A percentile compares a stretch with the other conserved stretches of the same genome.
Evolutionary conservation across 179 eudicot species (phyloP).

Genomic region (Spinacia oleracea): DNA sequence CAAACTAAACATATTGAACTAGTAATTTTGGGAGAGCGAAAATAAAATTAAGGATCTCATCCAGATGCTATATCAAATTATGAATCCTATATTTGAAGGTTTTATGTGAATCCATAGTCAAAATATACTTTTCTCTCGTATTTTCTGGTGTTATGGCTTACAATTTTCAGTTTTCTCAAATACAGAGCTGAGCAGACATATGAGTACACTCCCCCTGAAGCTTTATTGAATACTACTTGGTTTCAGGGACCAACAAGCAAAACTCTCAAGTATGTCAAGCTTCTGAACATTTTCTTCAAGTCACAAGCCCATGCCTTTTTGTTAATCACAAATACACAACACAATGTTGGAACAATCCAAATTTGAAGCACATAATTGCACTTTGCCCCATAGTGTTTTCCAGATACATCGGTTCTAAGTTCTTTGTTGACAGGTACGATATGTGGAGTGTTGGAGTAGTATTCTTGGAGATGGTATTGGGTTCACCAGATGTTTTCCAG

Average conservation of each 20-base stretch:
- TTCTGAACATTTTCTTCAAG: neutral
- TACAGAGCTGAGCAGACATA: slow-evolving; percentile 89
- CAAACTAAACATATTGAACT: neutral
- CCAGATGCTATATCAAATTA: neutral
- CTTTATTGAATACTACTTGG: slow-evolving; percentile 86
- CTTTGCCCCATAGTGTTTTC: neutral
- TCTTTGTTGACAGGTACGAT: slow-evolving; percentile 65
- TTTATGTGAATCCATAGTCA: neutral
- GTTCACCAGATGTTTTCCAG: slow-evolving; percentile 95
- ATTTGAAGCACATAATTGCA: neutral
- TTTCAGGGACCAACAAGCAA: slow-evolving; percentile 62
- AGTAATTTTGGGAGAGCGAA: neutral
- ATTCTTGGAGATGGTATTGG: slow-evolving; percentile 79
- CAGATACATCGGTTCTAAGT: neutral
- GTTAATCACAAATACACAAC: neutral
- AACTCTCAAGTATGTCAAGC: slow-evolving; percentile 60
- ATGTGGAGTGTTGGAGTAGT: slow-evolving; percentile 99
- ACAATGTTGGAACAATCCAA: neutral
- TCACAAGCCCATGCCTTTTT: neutral
- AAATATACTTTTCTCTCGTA: neutral
- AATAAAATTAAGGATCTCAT: neutral
- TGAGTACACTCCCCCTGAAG: slow-evolving; percentile 96
- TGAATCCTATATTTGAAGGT: slow-evolving; percentile 9
- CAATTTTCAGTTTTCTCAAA: slow-evolving; percentile 20
- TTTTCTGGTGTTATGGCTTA: slow-evolving; percentile 13